Evolutionary conservation across 768 basidiomycete genomes (phyloP), one percentile per base, ranked within the genome.

Genomic region (Kwoniella heveanensis): DNA sequence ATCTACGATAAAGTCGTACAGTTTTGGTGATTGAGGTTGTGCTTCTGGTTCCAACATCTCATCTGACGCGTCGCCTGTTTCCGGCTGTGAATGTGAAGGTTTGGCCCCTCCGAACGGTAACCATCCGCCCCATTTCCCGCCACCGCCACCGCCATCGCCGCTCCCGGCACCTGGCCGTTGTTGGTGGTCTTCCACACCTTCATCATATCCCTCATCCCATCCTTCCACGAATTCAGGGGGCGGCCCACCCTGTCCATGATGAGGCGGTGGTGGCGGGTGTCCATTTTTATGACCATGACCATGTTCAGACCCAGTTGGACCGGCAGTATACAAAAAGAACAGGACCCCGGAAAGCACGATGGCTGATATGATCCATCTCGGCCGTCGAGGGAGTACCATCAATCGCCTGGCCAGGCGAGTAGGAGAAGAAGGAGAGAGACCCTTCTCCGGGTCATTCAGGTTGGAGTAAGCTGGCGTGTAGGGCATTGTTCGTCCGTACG

Each of bases 1-100:
- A 47, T 67, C 60, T 22, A 67, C 26, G 32, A 67, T 25, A 32
- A 54, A 64, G 1, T 59, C 57, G 46, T 56, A 62, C 17, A 32
- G 5, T 32, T 32, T 32, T 13, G 32, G 32, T 13, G 32, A 13
- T 5, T 5, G 5, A 13, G 32, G 32, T 13, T 5, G 32, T 32
- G 32, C 13, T 32, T 5, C 5, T 32, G 32, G 32, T 5, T 5
- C 5, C 32, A 6, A 5, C 7, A 48, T 32, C 10, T n/a, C 7
- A 39, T 53, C 36, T 58, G 17, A 19, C 39, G 9, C 17, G 0
- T 29, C 39, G n/a, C 7, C 15, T 29, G 24, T 22, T 25, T 25
- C 47, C 47, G 24, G 6, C 8, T 51, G 25, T 21, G 49, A 22
- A 22, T 61, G n/a, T 7, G 49, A 24, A 24, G 58, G 58, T 61